Percentiles rank a stretch among this genome's conserved stretches.
Conservation (phyloP, 306 rosid genomes). For the Malus sylvestris region DNA sequence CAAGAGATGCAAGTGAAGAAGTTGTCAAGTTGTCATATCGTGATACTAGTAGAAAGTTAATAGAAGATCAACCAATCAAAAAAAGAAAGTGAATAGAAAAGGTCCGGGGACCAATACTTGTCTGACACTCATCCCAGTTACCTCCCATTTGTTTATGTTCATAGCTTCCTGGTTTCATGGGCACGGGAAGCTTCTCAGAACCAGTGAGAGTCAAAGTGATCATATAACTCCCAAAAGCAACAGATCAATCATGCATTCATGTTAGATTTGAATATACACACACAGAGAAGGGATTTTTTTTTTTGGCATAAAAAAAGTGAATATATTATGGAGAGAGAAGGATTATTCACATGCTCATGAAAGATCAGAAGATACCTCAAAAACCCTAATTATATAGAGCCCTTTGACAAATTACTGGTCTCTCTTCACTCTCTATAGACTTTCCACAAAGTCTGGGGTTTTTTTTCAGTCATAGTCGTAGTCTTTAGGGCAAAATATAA, state of each 20-base stretch:
- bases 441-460: neutral
- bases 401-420: slow-evolving; percentile 1
- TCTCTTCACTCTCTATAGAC: neutral
- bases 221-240: neutral
- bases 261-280: neutral
- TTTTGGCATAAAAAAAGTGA: neutral
- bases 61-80: neutral
- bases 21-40: neutral
- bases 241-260: neutral
- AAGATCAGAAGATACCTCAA: neutral
- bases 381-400: neutral
- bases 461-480: neutral
- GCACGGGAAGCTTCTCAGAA: neutral
- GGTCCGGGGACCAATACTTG: neutral
- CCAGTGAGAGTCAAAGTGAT: neutral
- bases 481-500: neutral
- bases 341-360: neutral
- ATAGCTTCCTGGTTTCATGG: neutral
- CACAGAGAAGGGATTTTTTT: neutral
- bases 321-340: neutral
- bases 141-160: neutral
- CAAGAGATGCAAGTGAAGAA: too few species aligned
- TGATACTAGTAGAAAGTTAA: neutral
- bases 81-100: neutral
- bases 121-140: neutral